Conservation (phyloP, 2,329 filamentous ascomycete genomes). For the Colletotrichum scovillei region DNA sequence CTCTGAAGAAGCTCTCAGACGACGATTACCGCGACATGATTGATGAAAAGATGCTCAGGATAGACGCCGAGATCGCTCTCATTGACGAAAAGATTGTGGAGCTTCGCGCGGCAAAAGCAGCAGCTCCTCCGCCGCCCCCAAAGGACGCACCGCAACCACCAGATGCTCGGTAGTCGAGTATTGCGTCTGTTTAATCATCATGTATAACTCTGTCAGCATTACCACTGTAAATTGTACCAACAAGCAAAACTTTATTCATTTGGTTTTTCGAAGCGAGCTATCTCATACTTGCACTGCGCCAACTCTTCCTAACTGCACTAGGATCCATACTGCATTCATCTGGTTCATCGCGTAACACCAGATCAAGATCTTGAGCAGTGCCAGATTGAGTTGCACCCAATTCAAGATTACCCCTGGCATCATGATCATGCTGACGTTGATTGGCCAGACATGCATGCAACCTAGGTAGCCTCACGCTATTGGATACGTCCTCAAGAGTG, state of each 20-base stretch:
- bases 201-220: neutral
- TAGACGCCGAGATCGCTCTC: conserved; percentile 82
- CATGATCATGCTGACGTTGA: neutral
- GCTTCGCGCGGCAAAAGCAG: conserved; percentile 39
- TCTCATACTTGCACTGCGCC: too few relatives aligned
- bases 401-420: neutral
- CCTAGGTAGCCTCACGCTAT: neutral
- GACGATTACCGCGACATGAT: conserved; percentile 79
- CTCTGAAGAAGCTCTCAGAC: conserved; percentile 76
- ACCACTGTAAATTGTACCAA: conserved; percentile 3
- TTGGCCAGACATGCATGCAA: neutral
- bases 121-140: neutral
- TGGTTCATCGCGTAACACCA: neutral
- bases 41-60: conserved; percentile 74
- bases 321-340: neutral
- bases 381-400: neutral
- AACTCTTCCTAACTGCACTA: too few relatives aligned
- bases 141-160: neutral
- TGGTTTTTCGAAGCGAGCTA: too few relatives aligned
- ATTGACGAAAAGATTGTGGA: conserved; percentile 78
- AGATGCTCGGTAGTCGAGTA: neutral
- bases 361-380: neutral
- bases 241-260: neutral
- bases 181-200: neutral
- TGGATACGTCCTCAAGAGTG: neutral